A percentile compares a stretch with the other conserved stretches of the same genome.
Evolutionary conservation across 257 asterid genomes (phyloP).

Genomic region (Solanum bukasovii): DNA sequence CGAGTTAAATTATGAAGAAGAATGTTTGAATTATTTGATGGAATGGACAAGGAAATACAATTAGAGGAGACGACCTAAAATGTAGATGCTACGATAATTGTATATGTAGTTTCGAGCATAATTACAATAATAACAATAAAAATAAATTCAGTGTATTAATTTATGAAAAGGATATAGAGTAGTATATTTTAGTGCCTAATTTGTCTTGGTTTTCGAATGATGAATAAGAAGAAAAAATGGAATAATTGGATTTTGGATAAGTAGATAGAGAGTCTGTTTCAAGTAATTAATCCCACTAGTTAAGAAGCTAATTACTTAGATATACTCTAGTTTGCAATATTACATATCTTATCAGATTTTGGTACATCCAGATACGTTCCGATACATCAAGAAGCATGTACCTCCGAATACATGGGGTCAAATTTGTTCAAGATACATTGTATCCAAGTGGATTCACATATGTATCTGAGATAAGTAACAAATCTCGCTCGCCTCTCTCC

Average conservation of each 20-base stretch:
- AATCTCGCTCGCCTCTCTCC: background rate
- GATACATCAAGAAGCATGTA: background rate
- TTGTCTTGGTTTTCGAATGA: background rate
- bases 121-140: background rate
- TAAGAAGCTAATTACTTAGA: background rate
- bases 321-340: background rate
- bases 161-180: too few relatives aligned
- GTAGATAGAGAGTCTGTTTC: background rate
- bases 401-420: too few relatives aligned
- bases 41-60: background rate
- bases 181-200: background rate
- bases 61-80: background rate
- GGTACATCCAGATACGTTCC: background rate
- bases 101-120: background rate
- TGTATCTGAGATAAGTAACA: too few relatives aligned
- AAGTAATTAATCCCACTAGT: too few relatives aligned
- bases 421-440: background rate
- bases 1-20: background rate
- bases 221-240: background rate
- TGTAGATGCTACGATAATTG: background rate
- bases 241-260: background rate
- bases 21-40: background rate
- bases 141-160: too few relatives aligned
- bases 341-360: too few relatives aligned
- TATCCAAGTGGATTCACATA: background rate